These are phyloP conservation scores for Myxozyma mucilagina DNA, from an alignment of 805 yeast genomes.

Conservation along the genomic window DNA sequence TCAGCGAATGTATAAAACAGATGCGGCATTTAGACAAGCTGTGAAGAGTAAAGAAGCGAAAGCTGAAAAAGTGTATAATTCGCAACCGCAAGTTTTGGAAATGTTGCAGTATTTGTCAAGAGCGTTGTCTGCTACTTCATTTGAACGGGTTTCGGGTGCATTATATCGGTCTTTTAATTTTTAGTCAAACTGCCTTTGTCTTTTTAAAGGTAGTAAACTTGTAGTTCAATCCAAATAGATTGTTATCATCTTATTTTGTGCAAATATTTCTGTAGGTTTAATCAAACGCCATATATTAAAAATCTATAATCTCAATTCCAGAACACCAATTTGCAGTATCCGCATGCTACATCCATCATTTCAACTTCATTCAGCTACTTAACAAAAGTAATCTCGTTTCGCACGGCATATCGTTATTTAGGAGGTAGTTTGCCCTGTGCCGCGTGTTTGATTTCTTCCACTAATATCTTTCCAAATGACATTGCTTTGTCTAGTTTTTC, in stretches of 20 bases:
- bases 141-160: slow-evolving; percentile 14
- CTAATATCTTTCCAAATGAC: slow-evolving; percentile 12
- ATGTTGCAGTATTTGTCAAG: slow-evolving; percentile 22
- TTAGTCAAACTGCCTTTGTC: not conserved
- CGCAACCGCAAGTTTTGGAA: slow-evolving; percentile 13
- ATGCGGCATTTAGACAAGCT: slow-evolving; percentile 13
- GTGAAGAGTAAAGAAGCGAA: slow-evolving; percentile 18
- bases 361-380: too few relatives aligned
- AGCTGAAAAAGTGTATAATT: slow-evolving; percentile 11
- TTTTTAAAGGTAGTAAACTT: too few relatives aligned
- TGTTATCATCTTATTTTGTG: not conserved
- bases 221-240: not conserved
- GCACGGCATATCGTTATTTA: not conserved
- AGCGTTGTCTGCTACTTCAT: slow-evolving; percentile 20
- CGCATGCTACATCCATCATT: not conserved
- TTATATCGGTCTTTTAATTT: slow-evolving; percentile 20
- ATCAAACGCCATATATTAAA: not conserved
- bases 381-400: not conserved
- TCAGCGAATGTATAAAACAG: slow-evolving; percentile 21
- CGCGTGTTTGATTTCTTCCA: slow-evolving; percentile 26
- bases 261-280: not conserved
- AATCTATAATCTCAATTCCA: not conserved
- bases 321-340: not conserved
- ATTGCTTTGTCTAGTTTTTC: slow-evolving; percentile 14
- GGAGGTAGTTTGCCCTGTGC: slow-evolving; percentile 15